phyloP scores from a whole-genome alignment of 108 stramenopile genomes.

The Nitzschia inconspicua region DNA sequence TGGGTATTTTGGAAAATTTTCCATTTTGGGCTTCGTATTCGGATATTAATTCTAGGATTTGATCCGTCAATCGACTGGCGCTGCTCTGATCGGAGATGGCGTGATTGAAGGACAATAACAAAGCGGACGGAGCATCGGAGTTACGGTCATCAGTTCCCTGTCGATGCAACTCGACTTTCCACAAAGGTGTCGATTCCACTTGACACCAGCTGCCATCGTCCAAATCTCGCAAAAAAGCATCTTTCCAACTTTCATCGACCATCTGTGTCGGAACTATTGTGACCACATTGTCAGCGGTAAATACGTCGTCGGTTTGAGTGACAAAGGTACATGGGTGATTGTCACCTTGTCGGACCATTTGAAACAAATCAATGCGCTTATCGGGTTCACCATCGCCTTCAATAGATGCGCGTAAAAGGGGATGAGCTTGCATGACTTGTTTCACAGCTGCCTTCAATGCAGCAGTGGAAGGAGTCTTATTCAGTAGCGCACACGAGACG shows the following conservation, averaged over 20 bases:
- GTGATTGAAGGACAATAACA: constrained; percentile 82
- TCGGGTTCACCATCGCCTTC: constrained; percentile 78
- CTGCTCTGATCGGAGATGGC: constrained; percentile 82
- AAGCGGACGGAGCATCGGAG: constrained; percentile 44
- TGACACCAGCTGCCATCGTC: constrained; percentile 71
- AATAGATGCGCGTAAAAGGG: constrained; percentile 51
- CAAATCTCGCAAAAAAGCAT: constrained; percentile 52
- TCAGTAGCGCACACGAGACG: constrained; percentile 44
- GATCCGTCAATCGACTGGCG: constrained; percentile 71
- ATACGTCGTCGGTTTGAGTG: constrained; percentile 36
- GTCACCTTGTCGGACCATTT: constrained; percentile 85
- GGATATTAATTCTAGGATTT: constrained; percentile 52
- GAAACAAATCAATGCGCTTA: constrained; percentile 74
- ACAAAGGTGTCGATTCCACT: constrained; percentile 48
- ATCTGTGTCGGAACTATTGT: constrained; percentile 4
- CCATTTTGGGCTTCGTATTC: constrained; percentile 41
- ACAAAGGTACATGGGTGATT: constrained; percentile 78
- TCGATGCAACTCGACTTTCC: constrained; percentile 71
- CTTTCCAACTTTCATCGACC: constrained; percentile 66
- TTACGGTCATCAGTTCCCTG: background rate
- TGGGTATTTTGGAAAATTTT: constrained; percentile 16
- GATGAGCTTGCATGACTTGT: constrained; percentile 69
- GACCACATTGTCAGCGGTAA: constrained; percentile 52
- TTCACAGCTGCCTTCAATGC: constrained; percentile 57
- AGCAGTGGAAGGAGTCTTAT: constrained; percentile 55